Percentiles rank a stretch among this genome's conserved stretches.
Evolutionary conservation across 345 rosid genomes (phyloP).

Genomic region (Rhodamnia argentea): DNA sequence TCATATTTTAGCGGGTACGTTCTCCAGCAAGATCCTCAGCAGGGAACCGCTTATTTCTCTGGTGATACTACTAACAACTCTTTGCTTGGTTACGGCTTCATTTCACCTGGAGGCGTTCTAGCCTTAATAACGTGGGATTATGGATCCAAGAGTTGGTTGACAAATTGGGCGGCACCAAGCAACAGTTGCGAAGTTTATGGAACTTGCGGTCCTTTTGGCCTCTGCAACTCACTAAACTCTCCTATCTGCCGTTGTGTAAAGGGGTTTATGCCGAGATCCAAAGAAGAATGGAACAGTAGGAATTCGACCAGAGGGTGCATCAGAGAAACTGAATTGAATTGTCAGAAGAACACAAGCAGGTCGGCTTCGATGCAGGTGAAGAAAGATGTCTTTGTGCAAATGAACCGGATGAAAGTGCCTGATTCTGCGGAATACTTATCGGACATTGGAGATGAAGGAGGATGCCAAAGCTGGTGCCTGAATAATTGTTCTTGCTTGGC

Average conservation of each 20-base stretch:
- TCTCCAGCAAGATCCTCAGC: background rate
- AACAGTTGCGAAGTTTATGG: slow-evolving; percentile 7
- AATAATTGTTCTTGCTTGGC: slow-evolving; percentile 12
- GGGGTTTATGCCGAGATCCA: slow-evolving; percentile 15
- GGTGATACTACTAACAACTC: slow-evolving; percentile 5
- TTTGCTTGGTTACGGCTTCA: slow-evolving; percentile 5
- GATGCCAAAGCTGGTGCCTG: slow-evolving; percentile 12
- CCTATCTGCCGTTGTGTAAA: slow-evolving; percentile 11
- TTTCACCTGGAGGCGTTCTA: slow-evolving; percentile 5
- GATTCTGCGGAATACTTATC: background rate
- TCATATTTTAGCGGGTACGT: background rate
- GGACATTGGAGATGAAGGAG: background rate
- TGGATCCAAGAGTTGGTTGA: background rate
- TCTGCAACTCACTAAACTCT: slow-evolving; percentile 3
- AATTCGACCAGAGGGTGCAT: slow-evolving; percentile 13
- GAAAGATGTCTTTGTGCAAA: background rate
- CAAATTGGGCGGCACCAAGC: background rate
- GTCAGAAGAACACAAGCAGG: background rate
- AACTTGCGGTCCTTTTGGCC: slow-evolving; percentile 13
- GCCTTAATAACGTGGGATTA: slow-evolving; percentile 2
- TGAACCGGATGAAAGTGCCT: background rate
- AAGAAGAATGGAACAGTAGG: slow-evolving; percentile 1
- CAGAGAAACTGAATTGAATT: background rate
- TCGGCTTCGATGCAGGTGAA: background rate
- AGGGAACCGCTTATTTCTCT: background rate